phyloP scores from a whole-genome alignment of 805 yeast genomes.

The Pichia occidentalis region DNA sequence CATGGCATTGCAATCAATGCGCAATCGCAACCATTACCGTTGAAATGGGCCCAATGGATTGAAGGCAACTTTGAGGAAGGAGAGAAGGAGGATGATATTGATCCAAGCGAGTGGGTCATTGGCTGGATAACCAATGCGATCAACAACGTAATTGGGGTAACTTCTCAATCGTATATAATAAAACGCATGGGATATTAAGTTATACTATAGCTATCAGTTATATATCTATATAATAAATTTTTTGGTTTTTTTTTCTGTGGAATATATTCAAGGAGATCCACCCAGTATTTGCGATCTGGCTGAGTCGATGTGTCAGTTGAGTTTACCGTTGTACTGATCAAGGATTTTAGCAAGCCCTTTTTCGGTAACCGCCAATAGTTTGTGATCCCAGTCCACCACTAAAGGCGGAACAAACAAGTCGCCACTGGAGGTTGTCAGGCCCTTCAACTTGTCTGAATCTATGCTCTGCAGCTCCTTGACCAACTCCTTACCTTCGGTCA shows the following conservation, averaged over 20 bases:
- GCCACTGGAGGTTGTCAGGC: constrained; percentile 6
- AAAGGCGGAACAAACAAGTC: constrained; percentile 37
- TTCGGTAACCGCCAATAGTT: constrained; percentile 45
- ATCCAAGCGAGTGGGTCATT: constrained; percentile 76
- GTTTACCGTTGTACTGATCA: constrained; percentile 28
- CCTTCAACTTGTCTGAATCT: constrained; percentile 15
- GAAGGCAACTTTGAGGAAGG: constrained; percentile 34
- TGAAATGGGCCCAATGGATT: constrained; percentile 93
- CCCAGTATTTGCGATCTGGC: constrained; percentile 4
- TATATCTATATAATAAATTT: not conserved
- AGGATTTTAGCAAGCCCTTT: constrained; percentile 38
- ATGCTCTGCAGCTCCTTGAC: constrained; percentile 18
- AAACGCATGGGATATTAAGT: constrained; percentile 71
- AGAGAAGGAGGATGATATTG: constrained; percentile 28
- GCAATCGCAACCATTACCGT: constrained; percentile 85
- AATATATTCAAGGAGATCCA: not conserved
- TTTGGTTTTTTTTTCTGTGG: not conserved
- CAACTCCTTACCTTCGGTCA: constrained; percentile 13
- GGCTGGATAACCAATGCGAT: constrained; percentile 79
- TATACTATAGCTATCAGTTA: too few relatives aligned
- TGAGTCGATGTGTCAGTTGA: too few relatives aligned
- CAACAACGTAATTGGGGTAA: constrained; percentile 70
- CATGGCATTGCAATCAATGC: constrained; percentile 69
- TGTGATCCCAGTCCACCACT: constrained; percentile 59
- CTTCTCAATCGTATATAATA: constrained; percentile 87